These are phyloP conservation scores for Globisporangium iwayamae DNA, from an alignment of 352 stramenopile genomes.

Conservation along the genomic window DNA sequence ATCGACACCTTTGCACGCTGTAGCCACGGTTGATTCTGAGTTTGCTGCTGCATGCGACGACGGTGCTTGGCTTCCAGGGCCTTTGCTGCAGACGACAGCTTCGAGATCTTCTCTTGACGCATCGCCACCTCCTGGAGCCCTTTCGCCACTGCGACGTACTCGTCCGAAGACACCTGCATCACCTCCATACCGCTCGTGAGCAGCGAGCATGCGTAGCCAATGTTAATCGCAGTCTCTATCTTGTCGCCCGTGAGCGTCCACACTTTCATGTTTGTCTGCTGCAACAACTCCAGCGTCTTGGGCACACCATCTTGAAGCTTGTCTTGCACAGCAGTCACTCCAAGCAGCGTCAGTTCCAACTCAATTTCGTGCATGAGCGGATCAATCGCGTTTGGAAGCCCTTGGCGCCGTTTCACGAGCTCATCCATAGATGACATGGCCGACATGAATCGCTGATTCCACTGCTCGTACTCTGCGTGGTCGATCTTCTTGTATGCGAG, in stretches of 20 bases:
- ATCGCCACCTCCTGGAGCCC: constrained; percentile 46
- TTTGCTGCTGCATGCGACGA: constrained; percentile 1
- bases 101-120: constrained; percentile 19
- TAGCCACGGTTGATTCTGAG: constrained; percentile 1
- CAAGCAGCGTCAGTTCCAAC: constrained; percentile 68
- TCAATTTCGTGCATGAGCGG: constrained; percentile 84
- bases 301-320: constrained; percentile 91
- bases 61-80: constrained; percentile 1
- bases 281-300: constrained; percentile 78
- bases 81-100: constrained; percentile 1
- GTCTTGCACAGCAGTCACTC: constrained; percentile 92
- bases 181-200: constrained; percentile 80
- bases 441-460: constrained; percentile 51
- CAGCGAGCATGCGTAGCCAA: constrained; percentile 89
- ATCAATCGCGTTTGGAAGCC: constrained; percentile 65
- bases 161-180: constrained; percentile 52
- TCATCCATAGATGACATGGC: constrained; percentile 67
- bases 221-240: constrained; percentile 94
- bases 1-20: constrained; percentile 8
- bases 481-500: constrained; percentile 63
- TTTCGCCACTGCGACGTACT: constrained; percentile 54
- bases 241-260: constrained; percentile 96
- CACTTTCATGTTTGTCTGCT: constrained; percentile 90
- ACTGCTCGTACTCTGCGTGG: constrained; percentile 44
- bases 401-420: constrained; percentile 65